Base-by-base conservation (phyloP, 441 rosid species). In the Manihot esculenta region DNA sequence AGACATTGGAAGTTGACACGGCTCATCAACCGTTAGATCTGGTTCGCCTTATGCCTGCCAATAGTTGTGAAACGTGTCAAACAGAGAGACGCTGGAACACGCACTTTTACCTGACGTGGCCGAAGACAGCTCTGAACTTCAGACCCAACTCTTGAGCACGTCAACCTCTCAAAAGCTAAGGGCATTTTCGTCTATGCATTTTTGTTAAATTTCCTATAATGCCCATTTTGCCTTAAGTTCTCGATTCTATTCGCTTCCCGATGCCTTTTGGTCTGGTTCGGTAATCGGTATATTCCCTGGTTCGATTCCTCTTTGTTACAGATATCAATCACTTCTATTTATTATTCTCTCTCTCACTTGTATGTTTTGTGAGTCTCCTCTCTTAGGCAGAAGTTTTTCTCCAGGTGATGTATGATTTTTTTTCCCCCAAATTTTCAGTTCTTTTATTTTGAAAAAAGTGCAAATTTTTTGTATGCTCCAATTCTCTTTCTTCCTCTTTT, bases 261-360 rank as follows among this genome's bases (percentile, higher is more conserved):
- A 20, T 50, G 73, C 72, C 47, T 68, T n/a, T 62, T 10, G 76
- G 60, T 30, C 35, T 48, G 57, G 68, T 61, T 8, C 53, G 83
- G 89, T 56, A 82, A 84, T 8, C 53, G 83, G 89, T 56, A 84
- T 85, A 84, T 86, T 88, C 90, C 62, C 21, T 2, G 21, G 50
- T 76, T 76, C 71, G 81, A 80, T 73, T 74, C 80, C 7, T 48
- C 65, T 24, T 26, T 58, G 70, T 47, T 70, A 61, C 77, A 65
- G 49, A 70, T 24, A 1, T 26, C 49, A 57, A 30, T 20, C 47
- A 4, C 55, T 44, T 35, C 42, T 38, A 38, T 48, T 11, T 58
- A 10, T 47, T 4, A 5, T 30, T 71, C 42, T 38, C 8, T 38
- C 42, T 38, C 30, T 33, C 70, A 60, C 68, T 30, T 45, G 20